These are phyloP conservation scores for Graphiopsis chlorocephala DNA, from an alignment of 2,329 filamentous ascomycete genomes.

Conservation along the genomic window DNA sequence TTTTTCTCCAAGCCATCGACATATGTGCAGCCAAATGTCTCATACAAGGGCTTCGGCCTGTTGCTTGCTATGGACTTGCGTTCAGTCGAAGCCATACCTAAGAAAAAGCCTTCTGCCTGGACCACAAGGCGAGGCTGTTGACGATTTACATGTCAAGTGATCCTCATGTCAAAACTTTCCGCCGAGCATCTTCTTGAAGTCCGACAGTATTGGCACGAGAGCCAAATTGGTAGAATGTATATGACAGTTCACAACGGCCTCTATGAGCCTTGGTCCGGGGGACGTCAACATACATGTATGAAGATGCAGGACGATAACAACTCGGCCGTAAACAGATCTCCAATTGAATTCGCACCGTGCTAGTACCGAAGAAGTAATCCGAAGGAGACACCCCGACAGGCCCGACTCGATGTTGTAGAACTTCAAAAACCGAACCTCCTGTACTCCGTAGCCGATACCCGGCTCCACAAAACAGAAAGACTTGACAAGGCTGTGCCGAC, in stretches of 20 bases:
- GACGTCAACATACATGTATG: not conserved
- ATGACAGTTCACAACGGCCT: not conserved
- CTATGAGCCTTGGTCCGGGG: too few species aligned
- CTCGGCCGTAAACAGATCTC: not conserved
- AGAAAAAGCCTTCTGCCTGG: not conserved
- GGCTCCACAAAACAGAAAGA: not conserved
- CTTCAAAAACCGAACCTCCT: not conserved
- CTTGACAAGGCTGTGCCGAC: constrained; percentile 1
- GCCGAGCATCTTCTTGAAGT: not conserved
- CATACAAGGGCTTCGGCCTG: not conserved
- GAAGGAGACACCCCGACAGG: not conserved
- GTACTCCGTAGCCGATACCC: not conserved
- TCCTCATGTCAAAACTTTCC: not conserved
- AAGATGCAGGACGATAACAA: not conserved
- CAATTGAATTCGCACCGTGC: not conserved
- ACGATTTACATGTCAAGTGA: not conserved
- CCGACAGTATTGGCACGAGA: not conserved
- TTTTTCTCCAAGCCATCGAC: too few species aligned
- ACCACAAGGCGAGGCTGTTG: not conserved
- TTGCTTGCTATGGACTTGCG: too few species aligned
- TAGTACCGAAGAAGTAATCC: not conserved
- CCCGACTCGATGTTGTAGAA: not conserved
- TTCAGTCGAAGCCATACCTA: too few species aligned
- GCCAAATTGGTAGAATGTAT: not conserved
- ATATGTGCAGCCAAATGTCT: too few species aligned